Percentiles rank a stretch among this genome's conserved stretches.
These are phyloP conservation scores for Euclidium syriacum DNA, from an alignment of 345 rosid species.

Conservation along the genomic window DNA sequence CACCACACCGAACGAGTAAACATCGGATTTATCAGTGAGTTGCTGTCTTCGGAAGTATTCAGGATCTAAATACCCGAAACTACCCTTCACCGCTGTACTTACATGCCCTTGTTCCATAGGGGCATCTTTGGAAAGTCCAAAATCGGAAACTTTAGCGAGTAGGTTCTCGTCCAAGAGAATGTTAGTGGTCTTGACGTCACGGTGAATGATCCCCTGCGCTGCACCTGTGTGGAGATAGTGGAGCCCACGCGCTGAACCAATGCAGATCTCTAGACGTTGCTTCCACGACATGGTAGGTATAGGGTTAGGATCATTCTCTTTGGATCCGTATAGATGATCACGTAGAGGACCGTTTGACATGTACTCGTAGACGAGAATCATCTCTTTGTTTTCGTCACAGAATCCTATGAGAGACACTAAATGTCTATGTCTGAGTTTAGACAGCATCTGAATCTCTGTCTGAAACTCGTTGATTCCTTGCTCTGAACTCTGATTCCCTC, in stretches of 20 bases:
- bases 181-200: conserved; percentile 84
- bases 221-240: conserved; percentile 84
- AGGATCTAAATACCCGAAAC: conserved; percentile 84
- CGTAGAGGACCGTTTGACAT: conserved; percentile 84
- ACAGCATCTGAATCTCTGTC: conserved; percentile 81
- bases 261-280: conserved; percentile 75
- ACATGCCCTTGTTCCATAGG: conserved; percentile 64
- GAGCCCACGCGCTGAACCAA: conserved; percentile 74
- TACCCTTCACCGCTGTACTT: conserved; percentile 88
- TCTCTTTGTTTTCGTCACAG: conserved; percentile 68
- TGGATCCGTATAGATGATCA: conserved; percentile 68
- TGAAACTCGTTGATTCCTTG: conserved; percentile 87
- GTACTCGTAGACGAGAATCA: conserved; percentile 87
- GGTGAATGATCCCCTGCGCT: conserved; percentile 73
- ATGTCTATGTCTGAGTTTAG: conserved; percentile 79
- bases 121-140: conserved; percentile 75
- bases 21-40: conserved; percentile 80
- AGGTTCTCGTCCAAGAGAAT: conserved; percentile 80
- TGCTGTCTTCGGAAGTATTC: conserved; percentile 84
- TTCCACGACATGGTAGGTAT: conserved; percentile 62
- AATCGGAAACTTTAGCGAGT: conserved; percentile 71
- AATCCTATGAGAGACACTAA: conserved; percentile 76
- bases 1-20: conserved; percentile 84
- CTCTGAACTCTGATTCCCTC: conserved; percentile 64
- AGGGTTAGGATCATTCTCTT: conserved; percentile 31